A percentile compares a stretch with the other conserved stretches of the same genome.
Conservation (phyloP, 2,329 filamentous ascomycete genomes). For the Pestalotiopsis sp. region DNA sequence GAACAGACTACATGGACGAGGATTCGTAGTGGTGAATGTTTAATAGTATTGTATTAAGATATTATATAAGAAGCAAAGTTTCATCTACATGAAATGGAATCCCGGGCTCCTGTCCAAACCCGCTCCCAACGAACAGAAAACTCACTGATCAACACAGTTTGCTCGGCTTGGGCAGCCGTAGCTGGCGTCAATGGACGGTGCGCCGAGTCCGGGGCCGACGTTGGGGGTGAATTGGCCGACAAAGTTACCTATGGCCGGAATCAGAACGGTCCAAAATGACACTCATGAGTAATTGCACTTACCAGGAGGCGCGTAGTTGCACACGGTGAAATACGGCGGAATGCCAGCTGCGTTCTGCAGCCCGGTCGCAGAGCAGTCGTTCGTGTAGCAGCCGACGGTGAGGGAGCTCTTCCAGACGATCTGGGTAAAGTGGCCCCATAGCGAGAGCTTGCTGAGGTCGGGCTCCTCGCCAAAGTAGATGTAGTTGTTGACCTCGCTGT, state of each 20-base stretch:
- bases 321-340: constrained; percentile 6
- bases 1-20: too few relatives aligned
- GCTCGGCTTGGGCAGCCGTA: background rate
- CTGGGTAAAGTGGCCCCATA: constrained; percentile 5
- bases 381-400: background rate
- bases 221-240: background rate
- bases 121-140: background rate
- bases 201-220: background rate
- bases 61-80: background rate
- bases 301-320: constrained; percentile 4
- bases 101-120: background rate
- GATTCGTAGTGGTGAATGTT: too few relatives aligned
- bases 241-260: background rate
- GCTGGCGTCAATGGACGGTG: background rate
- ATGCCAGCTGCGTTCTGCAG: background rate
- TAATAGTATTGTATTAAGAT: too few relatives aligned
- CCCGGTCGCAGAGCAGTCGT: background rate
- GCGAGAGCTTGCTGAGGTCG: background rate
- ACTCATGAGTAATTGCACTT: background rate
- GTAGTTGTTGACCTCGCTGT: constrained; percentile 1
- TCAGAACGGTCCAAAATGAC: background rate
- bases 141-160: background rate
- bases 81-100: background rate
- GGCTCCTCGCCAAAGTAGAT: background rate
- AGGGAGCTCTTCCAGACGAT: background rate